A percentile compares a stretch with the other conserved stretches of the same genome.
These are phyloP conservation scores for Bauhinia variegata DNA, from an alignment of 306 rosid species.

Conservation along the genomic window DNA sequence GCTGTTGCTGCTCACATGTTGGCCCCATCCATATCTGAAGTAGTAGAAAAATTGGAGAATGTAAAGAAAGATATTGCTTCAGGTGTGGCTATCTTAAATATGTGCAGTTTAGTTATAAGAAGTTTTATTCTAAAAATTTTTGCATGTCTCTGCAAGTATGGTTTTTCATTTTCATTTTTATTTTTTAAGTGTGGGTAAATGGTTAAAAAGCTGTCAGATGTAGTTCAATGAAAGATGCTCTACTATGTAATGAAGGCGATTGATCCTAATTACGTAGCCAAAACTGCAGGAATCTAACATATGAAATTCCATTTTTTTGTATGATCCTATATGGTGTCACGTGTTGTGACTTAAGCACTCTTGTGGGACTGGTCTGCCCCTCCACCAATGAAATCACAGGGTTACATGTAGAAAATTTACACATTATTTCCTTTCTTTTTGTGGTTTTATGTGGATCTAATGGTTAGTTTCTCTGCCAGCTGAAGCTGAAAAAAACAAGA, in stretches of 20 bases:
- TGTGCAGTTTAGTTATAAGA: constrained; percentile 8
- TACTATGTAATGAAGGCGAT: constrained; percentile 15
- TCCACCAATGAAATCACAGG: too few species aligned
- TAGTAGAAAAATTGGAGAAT: constrained; percentile 71
- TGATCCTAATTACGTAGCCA: background rate
- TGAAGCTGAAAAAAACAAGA: constrained; percentile 73
- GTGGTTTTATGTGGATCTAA: constrained; percentile 31
- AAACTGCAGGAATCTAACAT: constrained; percentile 6
- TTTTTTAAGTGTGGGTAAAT: constrained; percentile 14
- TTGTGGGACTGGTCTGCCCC: too few species aligned
- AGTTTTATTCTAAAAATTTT: background rate
- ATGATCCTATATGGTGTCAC: background rate
- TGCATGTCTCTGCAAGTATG: constrained; percentile 10
- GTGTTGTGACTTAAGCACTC: background rate
- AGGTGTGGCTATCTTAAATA: constrained; percentile 55
- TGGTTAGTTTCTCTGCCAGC: constrained; percentile 53
- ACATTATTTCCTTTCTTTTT: constrained; percentile 26
- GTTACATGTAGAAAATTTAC: background rate
- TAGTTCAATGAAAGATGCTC: constrained; percentile 23
- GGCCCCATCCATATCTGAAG: constrained; percentile 72
- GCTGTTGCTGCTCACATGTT: constrained; percentile 68
- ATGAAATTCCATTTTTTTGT: background rate
- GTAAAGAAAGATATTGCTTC: constrained; percentile 72
- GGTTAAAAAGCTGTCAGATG: background rate
- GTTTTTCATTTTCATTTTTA: constrained; percentile 10